Evolutionary conservation across 2,329 filamentous ascomycete species (phyloP).

Genomic region (Verticillium tricorpus): DNA sequence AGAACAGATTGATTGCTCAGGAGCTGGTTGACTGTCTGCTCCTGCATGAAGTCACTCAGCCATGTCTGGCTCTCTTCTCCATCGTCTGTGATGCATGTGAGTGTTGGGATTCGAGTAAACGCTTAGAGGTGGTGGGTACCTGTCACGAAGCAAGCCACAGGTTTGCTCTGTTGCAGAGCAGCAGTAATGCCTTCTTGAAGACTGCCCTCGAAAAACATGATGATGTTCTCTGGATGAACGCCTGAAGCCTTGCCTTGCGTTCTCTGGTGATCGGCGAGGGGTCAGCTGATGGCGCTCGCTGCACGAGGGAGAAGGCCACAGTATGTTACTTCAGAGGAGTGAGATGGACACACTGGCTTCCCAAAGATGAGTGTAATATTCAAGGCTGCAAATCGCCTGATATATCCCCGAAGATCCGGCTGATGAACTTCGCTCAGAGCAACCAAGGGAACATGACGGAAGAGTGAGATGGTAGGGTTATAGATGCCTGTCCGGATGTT

Average conservation of each 20-base stretch:
- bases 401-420: neutral
- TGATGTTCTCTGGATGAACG: conserved; percentile 6
- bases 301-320: neutral
- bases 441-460: neutral
- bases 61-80: conserved; percentile 64
- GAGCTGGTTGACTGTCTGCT: neutral
- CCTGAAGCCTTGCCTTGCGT: neutral
- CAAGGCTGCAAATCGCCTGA: neutral
- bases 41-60: conserved; percentile 65
- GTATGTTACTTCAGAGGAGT: neutral
- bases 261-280: neutral
- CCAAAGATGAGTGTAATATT: neutral
- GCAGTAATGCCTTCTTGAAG: conserved; percentile 75
- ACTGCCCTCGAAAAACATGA: conserved; percentile 78
- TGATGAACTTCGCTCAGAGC: neutral
- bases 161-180: conserved; percentile 70
- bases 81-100: conserved; percentile 49
- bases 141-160: conserved; percentile 80
- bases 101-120: neutral
- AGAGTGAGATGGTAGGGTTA: neutral
- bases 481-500: neutral
- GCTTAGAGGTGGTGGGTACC: conserved; percentile 42
- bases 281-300: neutral
- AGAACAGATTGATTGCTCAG: conserved; percentile 52
- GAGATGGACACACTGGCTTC: neutral